Base-by-base conservation (phyloP, 208 protist species). In the Leishmania arabica region DNA sequence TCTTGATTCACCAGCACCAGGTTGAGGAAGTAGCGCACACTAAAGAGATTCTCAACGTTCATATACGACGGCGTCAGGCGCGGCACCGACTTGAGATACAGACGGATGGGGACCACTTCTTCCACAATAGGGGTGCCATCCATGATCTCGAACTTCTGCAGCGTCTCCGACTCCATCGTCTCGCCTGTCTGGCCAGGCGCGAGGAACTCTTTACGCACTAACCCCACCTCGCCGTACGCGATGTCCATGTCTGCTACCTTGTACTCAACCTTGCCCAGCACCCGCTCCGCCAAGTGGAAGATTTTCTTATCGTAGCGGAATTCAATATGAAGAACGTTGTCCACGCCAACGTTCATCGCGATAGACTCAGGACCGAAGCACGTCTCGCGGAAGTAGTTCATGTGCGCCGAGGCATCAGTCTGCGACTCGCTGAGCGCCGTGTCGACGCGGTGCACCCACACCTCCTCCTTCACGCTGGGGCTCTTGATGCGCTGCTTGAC, bases 121-220 rank as follows among this genome's bases (percentile, higher is more conserved):
- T 95, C 95, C 19, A 93, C 89, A 79, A 97, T 95, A 37, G 96
- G 96, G 0, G 90, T 92, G 60, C 96, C 96, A 78, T 98, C 96
- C 94, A 98, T 98, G 42, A 98, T 90, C 78, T 98, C 96, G 81
- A 96, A 97, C 80, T 93, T 95, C 82, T 95, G 92, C 77, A 98
- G 82, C 49, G 90, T 95, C 79, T 98, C 94, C 31, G 84, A 84
- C 53, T 97, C 87, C 82, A 90, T 80, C 40, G 79, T 56, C 34
- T 95, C 88, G n/a, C 84, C 79, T 17, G 45, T 2, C 37, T 53
- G 60, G 56, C 42, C 89, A 11, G 75, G 71, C 11, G 81, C 34
- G 21, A 82, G 49, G 56, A 83, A 93, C 79, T 98, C 93, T 79
- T 95, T 95, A 24, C 93, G 89, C 51, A 97, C 83, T 9, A 98